These are phyloP conservation scores for Tanacetum coccineum DNA, from an alignment of 129 eudicot genomes.

Conservation along the genomic window DNA sequence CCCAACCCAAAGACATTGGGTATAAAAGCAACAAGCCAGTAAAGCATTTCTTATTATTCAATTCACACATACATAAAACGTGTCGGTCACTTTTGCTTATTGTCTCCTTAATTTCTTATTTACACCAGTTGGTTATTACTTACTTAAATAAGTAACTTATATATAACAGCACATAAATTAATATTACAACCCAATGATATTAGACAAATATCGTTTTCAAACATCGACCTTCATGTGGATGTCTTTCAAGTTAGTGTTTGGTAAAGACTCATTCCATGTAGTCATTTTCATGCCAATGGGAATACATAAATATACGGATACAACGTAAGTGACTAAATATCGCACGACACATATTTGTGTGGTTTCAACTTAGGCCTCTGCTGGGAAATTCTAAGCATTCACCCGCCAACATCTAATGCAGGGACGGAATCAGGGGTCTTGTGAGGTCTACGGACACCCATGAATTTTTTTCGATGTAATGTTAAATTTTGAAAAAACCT, in stretches of 20 bases:
- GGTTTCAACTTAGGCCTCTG: too few relatives aligned
- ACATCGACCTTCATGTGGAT: not conserved
- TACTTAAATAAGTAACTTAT: not conserved
- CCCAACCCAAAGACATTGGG: not conserved
- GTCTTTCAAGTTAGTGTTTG: not conserved
- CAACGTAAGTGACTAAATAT: too few relatives aligned
- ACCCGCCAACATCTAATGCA: not conserved
- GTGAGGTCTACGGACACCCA: too few relatives aligned
- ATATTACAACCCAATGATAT: not conserved
- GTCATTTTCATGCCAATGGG: not conserved
- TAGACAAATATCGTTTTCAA: not conserved
- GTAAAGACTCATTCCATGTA: not conserved
- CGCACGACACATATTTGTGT: too few relatives aligned
- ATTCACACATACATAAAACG: not conserved
- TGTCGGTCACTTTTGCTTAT: constrained; percentile 7
- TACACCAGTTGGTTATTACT: not conserved
- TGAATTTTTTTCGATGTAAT: too few relatives aligned
- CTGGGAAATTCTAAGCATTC: not conserved
- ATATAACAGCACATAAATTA: not conserved
- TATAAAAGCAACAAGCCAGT: not conserved
- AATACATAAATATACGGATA: too few relatives aligned
- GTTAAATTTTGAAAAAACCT: too few relatives aligned
- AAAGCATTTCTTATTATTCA: not conserved
- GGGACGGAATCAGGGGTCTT: too few relatives aligned
- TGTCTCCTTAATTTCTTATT: constrained; percentile 6